These are phyloP conservation scores for Aspergillus amoenus DNA, from an alignment of 2,329 filamentous ascomycete species.

Conservation along the genomic window DNA sequence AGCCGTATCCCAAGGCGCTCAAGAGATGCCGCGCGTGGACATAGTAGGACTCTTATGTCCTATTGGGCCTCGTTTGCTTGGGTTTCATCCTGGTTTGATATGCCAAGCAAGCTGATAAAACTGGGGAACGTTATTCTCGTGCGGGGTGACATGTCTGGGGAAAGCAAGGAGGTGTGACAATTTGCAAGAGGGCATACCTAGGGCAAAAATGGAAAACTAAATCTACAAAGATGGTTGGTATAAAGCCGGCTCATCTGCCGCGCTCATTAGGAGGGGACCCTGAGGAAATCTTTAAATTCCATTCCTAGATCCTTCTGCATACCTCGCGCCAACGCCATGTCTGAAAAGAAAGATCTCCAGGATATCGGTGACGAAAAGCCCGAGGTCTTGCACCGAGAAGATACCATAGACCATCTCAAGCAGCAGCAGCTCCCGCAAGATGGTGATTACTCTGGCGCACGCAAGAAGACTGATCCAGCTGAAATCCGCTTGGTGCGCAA, in stretches of 20 bases:
- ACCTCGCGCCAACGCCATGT: neutral
- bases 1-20: neutral
- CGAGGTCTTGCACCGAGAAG: slow-evolving; percentile 13
- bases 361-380: slow-evolving; percentile 11
- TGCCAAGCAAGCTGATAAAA: neutral
- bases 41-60: neutral
- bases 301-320: neutral
- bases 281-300: too few relatives aligned
- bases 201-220: neutral
- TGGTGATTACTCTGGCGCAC: slow-evolving; percentile 40
- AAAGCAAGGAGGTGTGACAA: neutral
- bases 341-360: slow-evolving; percentile 1
- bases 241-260: neutral
- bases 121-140: neutral
- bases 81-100: neutral
- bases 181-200: neutral
- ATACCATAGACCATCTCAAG: slow-evolving; percentile 14
- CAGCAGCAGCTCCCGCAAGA: neutral
- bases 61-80: neutral
- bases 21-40: neutral
- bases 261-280: neutral
- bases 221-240: neutral
- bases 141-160: slow-evolving; percentile 5
- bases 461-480: slow-evolving; percentile 39
- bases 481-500: slow-evolving; percentile 41